phyloP scores from a whole-genome alignment of 371 early-diverging fungal genomes.

The Smittium culicis region DNA sequence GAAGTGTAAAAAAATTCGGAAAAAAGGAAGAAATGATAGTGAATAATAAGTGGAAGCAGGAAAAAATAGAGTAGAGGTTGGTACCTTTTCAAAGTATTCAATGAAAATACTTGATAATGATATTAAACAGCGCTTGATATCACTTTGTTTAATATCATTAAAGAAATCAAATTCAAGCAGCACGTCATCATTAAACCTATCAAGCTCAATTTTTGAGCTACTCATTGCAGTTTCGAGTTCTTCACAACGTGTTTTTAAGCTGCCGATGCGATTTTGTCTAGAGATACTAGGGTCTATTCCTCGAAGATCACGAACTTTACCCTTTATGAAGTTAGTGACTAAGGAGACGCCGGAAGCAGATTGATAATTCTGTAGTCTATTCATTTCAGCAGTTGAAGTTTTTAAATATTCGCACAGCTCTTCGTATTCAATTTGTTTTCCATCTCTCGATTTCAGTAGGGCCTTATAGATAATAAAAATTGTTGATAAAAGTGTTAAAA shows the following conservation, averaged over 20 bases:
- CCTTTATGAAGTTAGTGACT: slow-evolving; percentile 64
- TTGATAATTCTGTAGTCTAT: slow-evolving; percentile 39
- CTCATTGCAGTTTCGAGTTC: slow-evolving; percentile 76
- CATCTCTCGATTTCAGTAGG: slow-evolving; percentile 68
- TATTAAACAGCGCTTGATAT: slow-evolving; percentile 57
- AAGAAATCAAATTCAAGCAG: slow-evolving; percentile 67
- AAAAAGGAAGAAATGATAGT: too few species aligned
- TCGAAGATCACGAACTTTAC: slow-evolving; percentile 75
- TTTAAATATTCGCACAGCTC: slow-evolving; percentile 64
- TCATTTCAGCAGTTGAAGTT: slow-evolving; percentile 44
- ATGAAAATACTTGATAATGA: slow-evolving; percentile 61
- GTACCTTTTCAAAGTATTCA: slow-evolving; percentile 62
- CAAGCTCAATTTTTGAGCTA: slow-evolving; percentile 48
- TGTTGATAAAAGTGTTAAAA: background rate
- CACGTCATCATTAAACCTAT: slow-evolving; percentile 63
- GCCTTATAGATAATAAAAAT: slow-evolving; percentile 27
- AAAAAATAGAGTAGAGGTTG: too few species aligned
- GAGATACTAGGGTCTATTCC: slow-evolving; percentile 76
- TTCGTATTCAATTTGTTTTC: slow-evolving; percentile 87
- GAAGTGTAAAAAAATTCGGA: too few species aligned
- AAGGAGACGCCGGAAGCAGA: slow-evolving; percentile 37
- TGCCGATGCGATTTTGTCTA: slow-evolving; percentile 55
- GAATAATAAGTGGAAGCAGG: too few species aligned
- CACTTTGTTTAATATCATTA: slow-evolving; percentile 55
- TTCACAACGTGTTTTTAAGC: slow-evolving; percentile 51